Conservation (phyloP, 148 eudicot genomes). For the Drosera capensis region DNA sequence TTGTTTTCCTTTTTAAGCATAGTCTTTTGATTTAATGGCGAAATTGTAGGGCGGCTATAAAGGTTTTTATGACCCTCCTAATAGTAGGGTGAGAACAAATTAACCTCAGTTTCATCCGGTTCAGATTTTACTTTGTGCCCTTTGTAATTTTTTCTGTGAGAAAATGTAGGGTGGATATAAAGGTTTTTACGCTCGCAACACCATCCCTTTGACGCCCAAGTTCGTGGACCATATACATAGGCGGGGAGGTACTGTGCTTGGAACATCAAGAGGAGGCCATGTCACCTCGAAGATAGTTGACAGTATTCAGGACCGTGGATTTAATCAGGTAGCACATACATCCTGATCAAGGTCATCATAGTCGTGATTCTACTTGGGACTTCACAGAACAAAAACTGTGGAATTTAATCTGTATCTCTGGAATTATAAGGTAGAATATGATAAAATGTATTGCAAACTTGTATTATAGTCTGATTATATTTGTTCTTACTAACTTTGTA, state of each 20-base stretch:
- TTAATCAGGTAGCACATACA: conserved; percentile 52
- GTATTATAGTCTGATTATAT: no score
- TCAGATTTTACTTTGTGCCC: no score
- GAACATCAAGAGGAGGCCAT: conserved; percentile 91
- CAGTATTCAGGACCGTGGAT: conserved; percentile 81
- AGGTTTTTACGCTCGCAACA: conserved; percentile 82
- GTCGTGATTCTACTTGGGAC: not conserved
- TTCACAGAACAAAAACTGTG: not conserved
- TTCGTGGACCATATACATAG: conserved; percentile 75
- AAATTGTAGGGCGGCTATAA: not conserved
- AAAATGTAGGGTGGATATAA: not conserved
- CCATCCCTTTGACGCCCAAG: conserved; percentile 67
- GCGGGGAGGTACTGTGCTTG: conserved; percentile 87
- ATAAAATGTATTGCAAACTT: no score
- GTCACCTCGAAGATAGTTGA: conserved; percentile 80
- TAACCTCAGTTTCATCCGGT: no score
- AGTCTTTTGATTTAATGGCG: not conserved
- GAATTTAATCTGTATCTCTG: not conserved
- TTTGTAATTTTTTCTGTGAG: not conserved
- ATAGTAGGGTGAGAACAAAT: no score
- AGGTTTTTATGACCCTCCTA: not conserved
- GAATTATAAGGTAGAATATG: no score
- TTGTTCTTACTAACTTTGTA: no score
- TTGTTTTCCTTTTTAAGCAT: not conserved
- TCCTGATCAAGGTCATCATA: no score